Conservation (phyloP, 345 rosid species). For the Populus alba region DNA sequence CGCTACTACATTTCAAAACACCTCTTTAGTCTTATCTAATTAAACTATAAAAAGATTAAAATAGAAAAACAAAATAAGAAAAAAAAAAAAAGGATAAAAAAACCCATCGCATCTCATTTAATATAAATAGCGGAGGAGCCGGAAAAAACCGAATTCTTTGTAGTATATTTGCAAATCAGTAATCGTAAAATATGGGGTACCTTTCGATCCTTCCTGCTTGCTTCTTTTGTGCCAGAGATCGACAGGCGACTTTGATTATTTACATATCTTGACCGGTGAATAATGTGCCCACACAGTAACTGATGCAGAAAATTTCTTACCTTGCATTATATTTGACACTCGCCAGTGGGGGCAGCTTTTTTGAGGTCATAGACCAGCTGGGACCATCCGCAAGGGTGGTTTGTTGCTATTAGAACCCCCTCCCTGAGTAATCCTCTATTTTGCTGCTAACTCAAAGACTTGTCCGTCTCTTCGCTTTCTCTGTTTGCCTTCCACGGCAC, state of each 20-base stretch:
- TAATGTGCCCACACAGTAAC: background rate
- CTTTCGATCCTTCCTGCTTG: background rate
- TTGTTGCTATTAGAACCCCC: background rate
- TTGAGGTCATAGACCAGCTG: background rate
- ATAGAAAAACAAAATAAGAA: no score
- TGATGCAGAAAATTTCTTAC: background rate
- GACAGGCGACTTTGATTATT: background rate
- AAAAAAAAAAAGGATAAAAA: no score
- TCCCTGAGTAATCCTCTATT: constrained; percentile 8
- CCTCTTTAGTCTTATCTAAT: no score
- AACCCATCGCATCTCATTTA: no score
- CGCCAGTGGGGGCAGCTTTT: constrained; percentile 3
- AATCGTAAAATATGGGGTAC: no score
- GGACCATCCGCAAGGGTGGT: background rate
- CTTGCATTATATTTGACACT: background rate
- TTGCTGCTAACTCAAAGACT: constrained; percentile 12
- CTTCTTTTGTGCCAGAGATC: no score
- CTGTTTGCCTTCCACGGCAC: background rate
- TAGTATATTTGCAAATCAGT: no score
- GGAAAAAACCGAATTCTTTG: no score
- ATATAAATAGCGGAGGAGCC: no score
- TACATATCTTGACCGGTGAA: background rate
- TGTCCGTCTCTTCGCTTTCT: background rate
- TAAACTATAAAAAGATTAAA: no score
- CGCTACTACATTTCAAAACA: accelerated